Conservation (phyloP, 768 basidiomycete species). For the Lactifluus hygrophoroides region DNA sequence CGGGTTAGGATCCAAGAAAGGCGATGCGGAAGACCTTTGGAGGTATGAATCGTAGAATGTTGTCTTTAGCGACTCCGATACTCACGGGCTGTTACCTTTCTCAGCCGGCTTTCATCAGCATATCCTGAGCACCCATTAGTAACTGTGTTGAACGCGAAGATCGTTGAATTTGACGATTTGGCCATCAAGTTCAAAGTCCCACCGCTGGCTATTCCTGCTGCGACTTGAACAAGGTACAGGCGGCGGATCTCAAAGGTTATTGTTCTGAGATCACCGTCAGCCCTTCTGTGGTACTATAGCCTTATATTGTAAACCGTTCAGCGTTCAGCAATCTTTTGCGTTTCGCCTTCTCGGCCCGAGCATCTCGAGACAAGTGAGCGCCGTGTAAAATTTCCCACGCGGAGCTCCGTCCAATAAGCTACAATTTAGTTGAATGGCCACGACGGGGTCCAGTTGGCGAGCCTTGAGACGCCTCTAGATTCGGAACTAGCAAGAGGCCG, state of each 20-base stretch:
- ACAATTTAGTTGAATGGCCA: background rate
- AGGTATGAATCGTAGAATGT: slow-evolving; percentile 38
- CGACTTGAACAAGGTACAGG: background rate
- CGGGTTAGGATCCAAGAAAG: slow-evolving; percentile 49
- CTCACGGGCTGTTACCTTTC: slow-evolving; percentile 14
- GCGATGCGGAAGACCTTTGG: slow-evolving; percentile 61
- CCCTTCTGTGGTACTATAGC: background rate
- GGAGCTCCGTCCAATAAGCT: background rate
- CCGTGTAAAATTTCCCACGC: background rate
- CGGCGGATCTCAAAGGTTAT: background rate
- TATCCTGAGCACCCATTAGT: slow-evolving; percentile 66
- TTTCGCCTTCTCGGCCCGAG: slow-evolving; percentile 2
- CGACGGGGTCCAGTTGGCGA: background rate
- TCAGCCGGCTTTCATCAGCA: slow-evolving; percentile 38
- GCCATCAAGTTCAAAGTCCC: slow-evolving; percentile 57
- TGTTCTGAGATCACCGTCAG: background rate
- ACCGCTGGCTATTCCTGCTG: slow-evolving; percentile 33
- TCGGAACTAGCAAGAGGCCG: background rate
- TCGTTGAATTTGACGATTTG: slow-evolving; percentile 52
- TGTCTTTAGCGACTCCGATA: background rate
- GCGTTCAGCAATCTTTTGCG: background rate
- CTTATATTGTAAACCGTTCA: background rate
- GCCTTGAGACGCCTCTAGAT: too few relatives aligned
- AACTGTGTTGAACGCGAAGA: slow-evolving; percentile 50
- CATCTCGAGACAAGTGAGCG: background rate